A percentile compares a stretch with the other conserved stretches of the same genome.
Conservation (phyloP, 176 grass and related monocot genomes). For the bread wheat (Triticum aestivum) region DNA sequence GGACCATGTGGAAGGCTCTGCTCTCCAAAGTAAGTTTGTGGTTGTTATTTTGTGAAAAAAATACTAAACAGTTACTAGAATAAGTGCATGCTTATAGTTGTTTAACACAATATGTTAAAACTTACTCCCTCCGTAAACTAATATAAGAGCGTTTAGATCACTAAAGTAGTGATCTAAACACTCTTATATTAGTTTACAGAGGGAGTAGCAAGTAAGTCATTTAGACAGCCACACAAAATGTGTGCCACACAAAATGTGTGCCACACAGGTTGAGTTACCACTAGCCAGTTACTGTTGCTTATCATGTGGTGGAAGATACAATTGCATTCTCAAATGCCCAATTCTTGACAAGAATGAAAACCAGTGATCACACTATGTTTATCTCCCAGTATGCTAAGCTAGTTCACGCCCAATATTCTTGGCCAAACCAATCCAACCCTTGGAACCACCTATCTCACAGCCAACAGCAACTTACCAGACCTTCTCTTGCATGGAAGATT, state of each 20-base stretch:
- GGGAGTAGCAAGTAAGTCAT: neutral
- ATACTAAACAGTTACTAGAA: neutral
- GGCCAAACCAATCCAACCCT: neutral
- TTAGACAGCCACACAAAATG: neutral
- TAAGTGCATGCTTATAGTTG: neutral
- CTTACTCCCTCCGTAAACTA: neutral
- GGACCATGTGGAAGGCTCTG: slow-evolving; percentile 30
- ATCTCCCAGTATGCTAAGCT: neutral
- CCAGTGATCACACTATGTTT: neutral
- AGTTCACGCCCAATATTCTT: neutral
- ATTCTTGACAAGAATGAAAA: neutral
- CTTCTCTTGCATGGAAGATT: neutral
- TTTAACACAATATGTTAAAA: neutral
- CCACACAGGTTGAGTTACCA: neutral
- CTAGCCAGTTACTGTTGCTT: neutral
- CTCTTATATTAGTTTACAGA: too few relatives aligned
- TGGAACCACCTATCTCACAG: neutral
- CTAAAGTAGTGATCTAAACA: too few relatives aligned
- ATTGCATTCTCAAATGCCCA: neutral
- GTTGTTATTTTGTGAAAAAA: neutral
- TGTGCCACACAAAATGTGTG: neutral
- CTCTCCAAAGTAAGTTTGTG: slow-evolving; percentile 55
- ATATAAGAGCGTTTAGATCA: too few relatives aligned
- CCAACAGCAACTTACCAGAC: neutral
- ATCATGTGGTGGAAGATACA: neutral